Conservation (phyloP, 2,329 filamentous ascomycete species). For the Berkeleyomyces rouxiae region DNA sequence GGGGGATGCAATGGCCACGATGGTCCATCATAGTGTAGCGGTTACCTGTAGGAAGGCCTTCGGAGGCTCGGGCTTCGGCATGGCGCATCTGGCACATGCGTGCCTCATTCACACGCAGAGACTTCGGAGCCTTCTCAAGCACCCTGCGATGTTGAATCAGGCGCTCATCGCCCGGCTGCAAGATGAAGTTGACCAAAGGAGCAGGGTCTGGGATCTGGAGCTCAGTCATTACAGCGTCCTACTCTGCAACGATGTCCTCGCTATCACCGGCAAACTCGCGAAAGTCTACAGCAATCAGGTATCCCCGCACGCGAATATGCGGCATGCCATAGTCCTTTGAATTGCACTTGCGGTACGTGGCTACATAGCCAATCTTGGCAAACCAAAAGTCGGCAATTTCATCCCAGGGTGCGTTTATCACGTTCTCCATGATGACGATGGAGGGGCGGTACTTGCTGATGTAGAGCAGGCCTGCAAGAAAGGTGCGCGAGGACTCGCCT, state of each 20-base stretch:
- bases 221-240: conserved; percentile 26
- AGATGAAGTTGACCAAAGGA: conserved; percentile 43
- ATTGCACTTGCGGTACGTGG: conserved; percentile 35
- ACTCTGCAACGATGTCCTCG: conserved; percentile 21
- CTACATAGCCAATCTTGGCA: conserved; percentile 37
- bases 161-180: conserved; percentile 36
- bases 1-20: conserved; percentile 31
- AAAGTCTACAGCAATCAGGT: conserved; percentile 39
- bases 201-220: conserved; percentile 40
- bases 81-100: conserved; percentile 43
- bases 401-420: conserved; percentile 42
- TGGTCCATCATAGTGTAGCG: conserved; percentile 45
- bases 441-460: conserved; percentile 36
- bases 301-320: conserved; percentile 47
- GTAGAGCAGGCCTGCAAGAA: conserved; percentile 43
- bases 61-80: conserved; percentile 31
- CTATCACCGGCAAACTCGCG: conserved; percentile 19
- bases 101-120: conserved; percentile 29
- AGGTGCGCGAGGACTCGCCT: conserved; percentile 51
- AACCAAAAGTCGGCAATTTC: conserved; percentile 27
- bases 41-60: conserved; percentile 29
- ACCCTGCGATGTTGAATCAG: conserved; percentile 34
- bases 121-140: conserved; percentile 22
- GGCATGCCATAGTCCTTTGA: conserved; percentile 59
- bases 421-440: conserved; percentile 58